Evolutionary conservation across 306 rosid genomes (phyloP).

Genomic region (Dalbergia cochinchinensis): DNA sequence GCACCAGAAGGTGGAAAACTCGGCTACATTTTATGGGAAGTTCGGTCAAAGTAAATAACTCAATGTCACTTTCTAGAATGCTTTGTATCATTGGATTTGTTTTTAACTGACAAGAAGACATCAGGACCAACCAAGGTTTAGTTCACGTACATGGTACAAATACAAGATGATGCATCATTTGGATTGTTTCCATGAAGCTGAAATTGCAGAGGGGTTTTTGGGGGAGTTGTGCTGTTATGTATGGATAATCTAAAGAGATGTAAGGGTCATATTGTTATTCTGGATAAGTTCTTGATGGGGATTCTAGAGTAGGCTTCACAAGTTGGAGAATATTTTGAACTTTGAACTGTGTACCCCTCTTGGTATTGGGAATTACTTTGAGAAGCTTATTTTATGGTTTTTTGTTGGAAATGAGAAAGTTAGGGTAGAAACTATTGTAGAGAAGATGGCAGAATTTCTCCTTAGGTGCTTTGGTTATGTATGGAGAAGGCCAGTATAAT

Average conservation of each 20-base stretch:
- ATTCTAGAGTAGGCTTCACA: conserved; percentile 9
- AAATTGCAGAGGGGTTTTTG: neutral
- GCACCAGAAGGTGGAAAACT: neutral
- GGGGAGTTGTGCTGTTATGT: conserved; percentile 1
- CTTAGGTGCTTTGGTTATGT: neutral
- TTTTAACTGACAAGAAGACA: neutral
- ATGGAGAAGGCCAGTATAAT: neutral
- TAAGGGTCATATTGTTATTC: neutral
- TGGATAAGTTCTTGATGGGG: neutral
- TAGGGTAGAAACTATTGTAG: neutral
- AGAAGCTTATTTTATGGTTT: conserved; percentile 13
- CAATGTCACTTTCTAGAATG: neutral
- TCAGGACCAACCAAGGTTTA: neutral
- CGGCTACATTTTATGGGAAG: conserved; percentile 2
- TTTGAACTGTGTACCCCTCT: neutral
- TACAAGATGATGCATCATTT: neutral
- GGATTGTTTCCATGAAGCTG: conserved; percentile 12
- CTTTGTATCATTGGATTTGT: conserved; percentile 1
- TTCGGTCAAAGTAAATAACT: neutral
- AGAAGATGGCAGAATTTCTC: neutral
- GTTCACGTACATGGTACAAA: no score
- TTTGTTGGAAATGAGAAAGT: neutral
- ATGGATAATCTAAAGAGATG: conserved; percentile 16
- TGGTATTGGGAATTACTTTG: conserved; percentile 14
- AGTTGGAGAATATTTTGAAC: neutral